Percentiles rank a stretch among this genome's conserved stretches.
Conservation (phyloP, 176 grass and related monocot genomes). For the Poa pratensis region DNA sequence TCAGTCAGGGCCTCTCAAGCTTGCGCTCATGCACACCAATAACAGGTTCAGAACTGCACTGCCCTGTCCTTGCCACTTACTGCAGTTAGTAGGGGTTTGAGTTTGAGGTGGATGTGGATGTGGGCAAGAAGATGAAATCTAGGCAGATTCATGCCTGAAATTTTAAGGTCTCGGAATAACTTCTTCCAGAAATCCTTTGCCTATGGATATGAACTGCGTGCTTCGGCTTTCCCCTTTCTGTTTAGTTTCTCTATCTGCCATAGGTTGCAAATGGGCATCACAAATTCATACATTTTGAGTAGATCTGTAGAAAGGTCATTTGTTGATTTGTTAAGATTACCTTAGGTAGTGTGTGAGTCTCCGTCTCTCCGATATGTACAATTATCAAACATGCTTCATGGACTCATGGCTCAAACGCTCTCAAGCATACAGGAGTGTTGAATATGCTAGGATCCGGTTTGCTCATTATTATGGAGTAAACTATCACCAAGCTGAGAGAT, state of each 20-base stretch:
- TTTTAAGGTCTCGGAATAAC: background rate
- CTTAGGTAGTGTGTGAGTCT: background rate
- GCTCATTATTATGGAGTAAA: background rate
- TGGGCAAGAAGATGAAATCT: background rate
- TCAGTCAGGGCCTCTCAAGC: conserved; percentile 90
- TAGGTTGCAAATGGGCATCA: background rate
- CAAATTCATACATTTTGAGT: conserved; percentile 1
- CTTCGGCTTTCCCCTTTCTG: background rate
- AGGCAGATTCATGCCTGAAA: background rate
- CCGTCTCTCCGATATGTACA: background rate
- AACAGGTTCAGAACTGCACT: conserved; percentile 38
- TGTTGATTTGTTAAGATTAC: conserved; percentile 1
- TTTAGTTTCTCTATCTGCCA: background rate
- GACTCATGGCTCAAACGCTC: background rate
- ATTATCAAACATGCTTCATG: background rate
- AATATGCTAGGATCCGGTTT: background rate
- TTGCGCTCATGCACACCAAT: conserved; percentile 84
- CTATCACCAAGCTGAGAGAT: background rate
- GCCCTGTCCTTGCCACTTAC: background rate
- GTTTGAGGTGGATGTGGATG: background rate
- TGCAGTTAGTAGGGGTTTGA: background rate
- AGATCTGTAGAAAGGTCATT: background rate
- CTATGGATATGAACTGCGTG: background rate
- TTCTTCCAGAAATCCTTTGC: background rate
- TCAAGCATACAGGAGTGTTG: background rate